Conservation (phyloP, 2,329 filamentous ascomycete species). For the Sporothrix curviconia region DNA sequence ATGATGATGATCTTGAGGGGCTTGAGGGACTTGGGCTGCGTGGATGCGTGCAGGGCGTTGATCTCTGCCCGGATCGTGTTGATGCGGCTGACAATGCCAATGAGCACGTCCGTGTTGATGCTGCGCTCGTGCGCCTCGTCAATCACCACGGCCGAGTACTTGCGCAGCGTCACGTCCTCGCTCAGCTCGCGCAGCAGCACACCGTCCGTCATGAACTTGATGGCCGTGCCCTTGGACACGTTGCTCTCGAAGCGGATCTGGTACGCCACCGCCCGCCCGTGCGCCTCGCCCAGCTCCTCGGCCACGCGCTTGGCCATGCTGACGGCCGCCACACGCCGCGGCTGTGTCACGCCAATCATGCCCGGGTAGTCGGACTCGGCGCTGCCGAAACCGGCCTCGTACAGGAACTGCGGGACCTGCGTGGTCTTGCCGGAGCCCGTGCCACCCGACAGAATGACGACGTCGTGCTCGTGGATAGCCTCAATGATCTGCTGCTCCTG, state of each 20-base stretch:
- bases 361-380: conserved; percentile 73
- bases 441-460: conserved; percentile 86
- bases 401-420: conserved; percentile 92
- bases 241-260: conserved; percentile 94
- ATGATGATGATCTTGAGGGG: conserved; percentile 94
- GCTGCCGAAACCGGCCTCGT: conserved; percentile 85
- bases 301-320: conserved; percentile 93
- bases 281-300: conserved; percentile 67
- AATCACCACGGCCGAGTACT: conserved; percentile 90
- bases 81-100: conserved; percentile 91
- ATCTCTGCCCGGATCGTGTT: conserved; percentile 76
- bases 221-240: conserved; percentile 68
- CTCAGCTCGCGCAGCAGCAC: conserved; percentile 86
- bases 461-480: conserved; percentile 83
- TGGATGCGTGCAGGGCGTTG: neutral
- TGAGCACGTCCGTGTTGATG: conserved; percentile 96
- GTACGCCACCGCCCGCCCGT: conserved; percentile 74
- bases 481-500: conserved; percentile 99
- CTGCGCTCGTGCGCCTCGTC: conserved; percentile 97
- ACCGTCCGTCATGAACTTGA: conserved; percentile 99
- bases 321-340: conserved; percentile 86
- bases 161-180: conserved; percentile 77
- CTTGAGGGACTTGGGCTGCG: conserved; percentile 54
- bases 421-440: conserved; percentile 98
- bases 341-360: conserved; percentile 92